Conservation (phyloP, 2,329 filamentous ascomycete genomes). For the Aureobasidium uvarum region DNA sequence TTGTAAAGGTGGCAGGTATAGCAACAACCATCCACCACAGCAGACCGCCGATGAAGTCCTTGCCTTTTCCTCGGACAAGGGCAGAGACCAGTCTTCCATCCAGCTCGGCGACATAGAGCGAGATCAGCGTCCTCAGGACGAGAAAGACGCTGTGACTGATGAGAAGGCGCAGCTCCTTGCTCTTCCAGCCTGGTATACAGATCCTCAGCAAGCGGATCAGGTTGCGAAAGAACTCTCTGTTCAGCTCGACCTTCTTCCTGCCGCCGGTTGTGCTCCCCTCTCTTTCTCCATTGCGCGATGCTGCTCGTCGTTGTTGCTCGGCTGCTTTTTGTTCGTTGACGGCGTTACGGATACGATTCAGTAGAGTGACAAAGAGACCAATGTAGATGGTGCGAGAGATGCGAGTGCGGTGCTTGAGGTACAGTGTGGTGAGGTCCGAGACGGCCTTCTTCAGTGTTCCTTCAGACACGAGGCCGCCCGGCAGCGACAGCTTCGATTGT, state of each 20-base stretch:
- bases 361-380: conserved; percentile 73
- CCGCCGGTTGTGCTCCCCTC: conserved; percentile 31
- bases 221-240: conserved; percentile 80
- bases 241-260: conserved; percentile 76
- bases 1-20: conserved; percentile 93
- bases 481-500: conserved; percentile 66
- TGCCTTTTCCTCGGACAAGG: conserved; percentile 84
- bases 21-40: conserved; percentile 99
- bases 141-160: conserved; percentile 92
- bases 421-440: conserved; percentile 66
- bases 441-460: conserved; percentile 65
- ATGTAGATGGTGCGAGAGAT: conserved; percentile 84
- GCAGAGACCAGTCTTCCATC: conserved; percentile 92
- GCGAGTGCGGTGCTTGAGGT: conserved; percentile 73
- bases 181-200: conserved; percentile 85
- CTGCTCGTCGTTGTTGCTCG: conserved; percentile 56
- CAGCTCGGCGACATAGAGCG: conserved; percentile 92
- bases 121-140: conserved; percentile 85
- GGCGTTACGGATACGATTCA: conserved; percentile 86
- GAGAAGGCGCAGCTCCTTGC: conserved; percentile 81
- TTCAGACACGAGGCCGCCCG: conserved; percentile 53
- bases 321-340: conserved; percentile 84
- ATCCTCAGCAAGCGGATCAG: conserved; percentile 77
- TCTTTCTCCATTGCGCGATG: conserved; percentile 38
- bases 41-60: conserved; percentile 82